Conservation (phyloP, 257 asterid genomes). For the Linderniella brevidens region DNA sequence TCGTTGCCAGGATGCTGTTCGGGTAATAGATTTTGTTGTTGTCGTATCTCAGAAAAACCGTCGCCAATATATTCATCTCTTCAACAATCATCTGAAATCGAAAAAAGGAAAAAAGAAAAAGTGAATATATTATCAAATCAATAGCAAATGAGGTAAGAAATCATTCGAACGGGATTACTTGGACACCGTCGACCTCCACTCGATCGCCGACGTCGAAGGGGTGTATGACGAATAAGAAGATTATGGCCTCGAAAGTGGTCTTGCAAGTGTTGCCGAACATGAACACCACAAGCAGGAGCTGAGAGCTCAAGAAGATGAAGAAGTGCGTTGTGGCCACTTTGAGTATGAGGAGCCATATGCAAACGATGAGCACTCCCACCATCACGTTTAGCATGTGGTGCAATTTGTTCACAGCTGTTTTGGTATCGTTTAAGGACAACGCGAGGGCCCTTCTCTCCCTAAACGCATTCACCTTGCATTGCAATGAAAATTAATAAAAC, state of each 20-base stretch:
- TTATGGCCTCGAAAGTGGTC: conserved; percentile 84
- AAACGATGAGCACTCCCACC: conserved; percentile 31
- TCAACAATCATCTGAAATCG: conserved; percentile 78
- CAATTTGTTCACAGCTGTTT: conserved; percentile 82
- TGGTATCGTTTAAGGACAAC: conserved; percentile 81
- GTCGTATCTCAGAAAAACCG: conserved; percentile 60
- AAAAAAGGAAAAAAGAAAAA: not conserved
- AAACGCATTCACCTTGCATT: conserved; percentile 63
- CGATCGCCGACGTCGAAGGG: conserved; percentile 97
- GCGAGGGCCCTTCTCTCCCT: conserved; percentile 90
- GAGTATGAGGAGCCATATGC: conserved; percentile 71
- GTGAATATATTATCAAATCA: not conserved
- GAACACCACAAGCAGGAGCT: conserved; percentile 65
- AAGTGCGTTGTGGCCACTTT: conserved; percentile 69
- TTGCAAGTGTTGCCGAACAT: conserved; percentile 91
- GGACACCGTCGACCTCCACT: conserved; percentile 72
- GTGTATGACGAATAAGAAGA: conserved; percentile 89
- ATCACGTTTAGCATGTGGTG: conserved; percentile 68
- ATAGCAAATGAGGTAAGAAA: not conserved
- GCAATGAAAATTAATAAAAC: conserved; percentile 14
- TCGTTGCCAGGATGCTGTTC: conserved; percentile 51
- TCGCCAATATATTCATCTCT: conserved; percentile 81
- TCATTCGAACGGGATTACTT: conserved; percentile 22
- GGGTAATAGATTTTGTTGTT: conserved; percentile 72
- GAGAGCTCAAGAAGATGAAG: conserved; percentile 76